A percentile compares a stretch with the other conserved stretches of the same genome.
Evolutionary conservation across 2,329 filamentous ascomycete genomes (phyloP).

Genomic region (Botrytis pseudocinerea): DNA sequence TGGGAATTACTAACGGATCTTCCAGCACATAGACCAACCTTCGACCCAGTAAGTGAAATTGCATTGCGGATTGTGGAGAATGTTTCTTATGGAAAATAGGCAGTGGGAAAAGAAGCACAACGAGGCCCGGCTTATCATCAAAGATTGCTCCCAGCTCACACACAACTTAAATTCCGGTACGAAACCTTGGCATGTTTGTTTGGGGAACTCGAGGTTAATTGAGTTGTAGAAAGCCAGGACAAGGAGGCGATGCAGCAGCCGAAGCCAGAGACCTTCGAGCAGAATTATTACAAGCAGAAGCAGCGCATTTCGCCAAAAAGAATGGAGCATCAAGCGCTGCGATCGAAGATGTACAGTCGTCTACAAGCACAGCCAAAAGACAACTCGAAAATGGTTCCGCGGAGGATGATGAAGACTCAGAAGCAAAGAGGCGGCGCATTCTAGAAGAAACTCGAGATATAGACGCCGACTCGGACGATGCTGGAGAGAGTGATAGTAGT

Average conservation of each 20-base stretch:
- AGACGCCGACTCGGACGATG: slow-evolving; percentile 75
- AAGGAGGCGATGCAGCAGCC: slow-evolving; percentile 77
- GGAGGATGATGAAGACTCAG: slow-evolving; percentile 58
- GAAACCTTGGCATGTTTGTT: slow-evolving; percentile 27
- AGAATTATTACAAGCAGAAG: slow-evolving; percentile 86
- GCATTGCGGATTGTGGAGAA: not conserved
- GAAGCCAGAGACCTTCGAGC: slow-evolving; percentile 78
- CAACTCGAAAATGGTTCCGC: slow-evolving; percentile 55
- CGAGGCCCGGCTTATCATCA: slow-evolving; percentile 95
- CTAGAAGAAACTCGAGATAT: slow-evolving; percentile 85
- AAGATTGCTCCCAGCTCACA: slow-evolving; percentile 90
- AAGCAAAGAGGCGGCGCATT: slow-evolving; percentile 82
- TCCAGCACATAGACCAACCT: slow-evolving; percentile 80
- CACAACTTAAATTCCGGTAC: slow-evolving; percentile 82
- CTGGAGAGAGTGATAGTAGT: slow-evolving; percentile 57
- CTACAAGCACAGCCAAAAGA: slow-evolving; percentile 65
- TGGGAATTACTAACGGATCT: slow-evolving; percentile 28
- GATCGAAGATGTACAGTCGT: slow-evolving; percentile 49
- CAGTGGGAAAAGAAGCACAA: slow-evolving; percentile 90
- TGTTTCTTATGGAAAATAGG: slow-evolving; percentile 51
- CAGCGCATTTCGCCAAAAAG: slow-evolving; percentile 82
- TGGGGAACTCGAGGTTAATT: slow-evolving; percentile 28
- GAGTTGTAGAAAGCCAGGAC: slow-evolving; percentile 68
- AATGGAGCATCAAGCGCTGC: slow-evolving; percentile 57
- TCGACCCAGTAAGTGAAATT: slow-evolving; percentile 72